Evolutionary conservation across 148 eudicot genomes (phyloP), one percentile per base, ranked within the genome.

Genomic region (Arctostaphylos glauca): DNA sequence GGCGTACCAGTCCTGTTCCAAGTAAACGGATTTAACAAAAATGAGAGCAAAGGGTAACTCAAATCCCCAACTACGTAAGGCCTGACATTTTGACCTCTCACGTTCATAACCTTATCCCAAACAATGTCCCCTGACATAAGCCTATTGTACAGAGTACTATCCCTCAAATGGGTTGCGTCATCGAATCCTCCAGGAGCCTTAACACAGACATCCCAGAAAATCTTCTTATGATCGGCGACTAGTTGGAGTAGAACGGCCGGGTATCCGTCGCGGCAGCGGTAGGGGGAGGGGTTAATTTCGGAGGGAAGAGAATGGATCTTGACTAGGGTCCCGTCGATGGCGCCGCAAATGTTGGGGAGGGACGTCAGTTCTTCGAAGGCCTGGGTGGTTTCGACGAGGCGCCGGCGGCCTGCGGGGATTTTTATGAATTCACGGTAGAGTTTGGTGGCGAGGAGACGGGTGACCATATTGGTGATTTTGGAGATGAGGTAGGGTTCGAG

Each of bases 201-300:
- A 19, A 96, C 98, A 77, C 98, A 96, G 46, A 94, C 98, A 83
- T 96, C 98, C 98, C 98, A 96, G 71, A 96, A 96, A 46, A 94
- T 85, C 89, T 96, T 96, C 90, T 91, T 96, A 80, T 92, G 95
- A 86, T 95, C 98, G 3, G 98, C 93, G 18, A 96, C 98, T 18
- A 96, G 97, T 86, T 96, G 98, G 19, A 96, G 93, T 68, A 89
- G 90, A 59, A 96, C 80, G 10, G 98, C 85, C 0, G 95, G 93
- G 58, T 73, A 92, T 8, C 95, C 94, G 44, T 90, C 76, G 14
- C 80, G 79, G 47, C 88, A 91, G 38, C 47, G 80, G 62, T 90
- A 90, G 41, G 91, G 77, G 2, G 88, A 82, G 3, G 87, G 88
- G 43, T 93, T 87, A 5, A 58, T 55, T 6, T 89, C 84, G 6